Evolutionary conservation across 768 basidiomycete genomes (phyloP).

Genomic region (Boletus fagicola): DNA sequence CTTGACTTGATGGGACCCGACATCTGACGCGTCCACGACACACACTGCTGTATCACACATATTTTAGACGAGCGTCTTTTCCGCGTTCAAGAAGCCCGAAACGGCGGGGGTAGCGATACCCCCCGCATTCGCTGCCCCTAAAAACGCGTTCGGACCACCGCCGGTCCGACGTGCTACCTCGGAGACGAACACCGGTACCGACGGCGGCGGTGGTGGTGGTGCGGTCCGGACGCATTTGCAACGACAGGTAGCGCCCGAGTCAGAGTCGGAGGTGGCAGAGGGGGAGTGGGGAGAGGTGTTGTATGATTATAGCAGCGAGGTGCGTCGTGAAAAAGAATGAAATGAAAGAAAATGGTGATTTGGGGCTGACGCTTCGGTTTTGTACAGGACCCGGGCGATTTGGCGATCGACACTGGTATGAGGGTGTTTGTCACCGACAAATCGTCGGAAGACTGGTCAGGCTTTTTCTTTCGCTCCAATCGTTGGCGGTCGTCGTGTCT

Average conservation of each 20-base stretch:
- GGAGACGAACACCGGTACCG: slow-evolving; percentile 5
- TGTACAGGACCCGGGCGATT: slow-evolving; percentile 64
- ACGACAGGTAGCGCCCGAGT: slow-evolving; percentile 17
- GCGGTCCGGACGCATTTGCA: not conserved
- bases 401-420: slow-evolving; percentile 54
- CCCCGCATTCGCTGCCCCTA: slow-evolving; percentile 42
- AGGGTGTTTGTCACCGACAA: slow-evolving; percentile 62
- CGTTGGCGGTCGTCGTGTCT: not conserved
- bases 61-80: slow-evolving; percentile 25
- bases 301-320: slow-evolving; percentile 71
- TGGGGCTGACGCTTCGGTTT: not conserved
- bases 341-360: not conserved
- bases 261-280: slow-evolving; percentile 30
- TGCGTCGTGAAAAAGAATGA: slow-evolving; percentile 29
- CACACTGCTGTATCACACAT: too few relatives aligned
- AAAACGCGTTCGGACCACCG: slow-evolving; percentile 51
- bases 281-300: slow-evolving; percentile 79
- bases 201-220: not conserved
- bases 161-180: slow-evolving; percentile 42
- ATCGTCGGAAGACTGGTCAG: slow-evolving; percentile 77
- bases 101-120: slow-evolving; percentile 40
- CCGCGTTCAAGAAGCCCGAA: slow-evolving; percentile 32
- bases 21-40: not conserved
- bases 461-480: not conserved
- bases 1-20: too few relatives aligned